phyloP scores from a whole-genome alignment of 2,329 filamentous ascomycete genomes.

The Diaporthe longicolla region DNA sequence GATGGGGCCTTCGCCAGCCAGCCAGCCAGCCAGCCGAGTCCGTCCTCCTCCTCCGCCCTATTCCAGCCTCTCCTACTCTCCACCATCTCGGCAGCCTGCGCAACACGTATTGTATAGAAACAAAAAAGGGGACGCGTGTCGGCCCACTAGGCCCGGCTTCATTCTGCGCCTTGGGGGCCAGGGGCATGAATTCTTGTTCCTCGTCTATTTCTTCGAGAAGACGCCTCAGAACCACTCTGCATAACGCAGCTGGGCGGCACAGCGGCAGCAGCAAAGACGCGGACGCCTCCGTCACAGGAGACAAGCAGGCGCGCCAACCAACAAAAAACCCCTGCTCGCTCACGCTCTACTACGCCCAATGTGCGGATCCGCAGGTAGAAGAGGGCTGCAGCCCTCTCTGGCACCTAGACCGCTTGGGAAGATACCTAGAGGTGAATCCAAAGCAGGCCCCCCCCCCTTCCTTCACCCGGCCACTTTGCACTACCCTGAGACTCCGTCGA shows the following conservation, averaged over 20 bases:
- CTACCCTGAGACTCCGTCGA: not conserved
- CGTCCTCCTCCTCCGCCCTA: not conserved
- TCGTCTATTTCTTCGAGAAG: constrained; percentile 10
- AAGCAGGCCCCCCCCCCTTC: not conserved
- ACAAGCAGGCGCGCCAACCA: not conserved
- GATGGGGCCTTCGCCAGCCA: not conserved
- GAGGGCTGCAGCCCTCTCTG: not conserved
- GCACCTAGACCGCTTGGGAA: not conserved
- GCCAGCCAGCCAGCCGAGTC: not conserved
- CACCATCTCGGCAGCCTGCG: not conserved
- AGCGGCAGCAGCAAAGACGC: not conserved
- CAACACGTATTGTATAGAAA: not conserved
- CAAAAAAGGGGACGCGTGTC: not conserved
- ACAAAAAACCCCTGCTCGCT: not conserved
- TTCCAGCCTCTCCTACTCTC: not conserved
- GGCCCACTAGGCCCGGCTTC: constrained; percentile 14
- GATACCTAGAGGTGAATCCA: not conserved
- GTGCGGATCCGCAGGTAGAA: not conserved
- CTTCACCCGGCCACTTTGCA: not conserved
- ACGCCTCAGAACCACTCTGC: not conserved
- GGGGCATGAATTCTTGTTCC: not conserved
- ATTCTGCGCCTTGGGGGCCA: constrained; percentile 32
- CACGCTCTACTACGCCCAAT: not conserved
- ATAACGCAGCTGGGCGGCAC: not conserved
- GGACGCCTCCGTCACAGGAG: not conserved